A percentile compares a stretch with the other conserved stretches of the same genome.
phyloP scores from a whole-genome alignment of 2,329 filamentous ascomycete genomes.

The Coniochaeta hoffmannii region DNA sequence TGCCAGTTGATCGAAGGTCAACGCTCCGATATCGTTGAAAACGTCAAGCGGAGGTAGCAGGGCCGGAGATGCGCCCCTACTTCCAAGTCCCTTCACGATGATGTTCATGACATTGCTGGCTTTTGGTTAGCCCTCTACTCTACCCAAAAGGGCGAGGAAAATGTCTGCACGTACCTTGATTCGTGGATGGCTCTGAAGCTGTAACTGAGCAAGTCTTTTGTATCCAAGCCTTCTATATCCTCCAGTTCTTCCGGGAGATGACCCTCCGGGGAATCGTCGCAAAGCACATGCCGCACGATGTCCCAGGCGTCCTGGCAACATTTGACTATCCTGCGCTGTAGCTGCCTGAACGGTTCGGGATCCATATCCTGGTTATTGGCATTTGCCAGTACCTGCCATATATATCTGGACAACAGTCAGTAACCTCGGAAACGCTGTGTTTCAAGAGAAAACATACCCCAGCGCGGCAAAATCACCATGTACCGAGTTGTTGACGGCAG shows the following conservation, averaged over 20 bases:
- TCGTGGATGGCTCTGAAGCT: slow-evolving; percentile 95
- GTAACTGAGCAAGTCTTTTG: slow-evolving; percentile 87
- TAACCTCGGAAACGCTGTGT: background rate
- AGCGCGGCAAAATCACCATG: slow-evolving; percentile 65
- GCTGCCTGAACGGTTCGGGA: slow-evolving; percentile 24
- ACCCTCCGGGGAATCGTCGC: slow-evolving; percentile 91
- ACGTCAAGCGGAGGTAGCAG: slow-evolving; percentile 44
- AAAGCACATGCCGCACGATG: slow-evolving; percentile 69
- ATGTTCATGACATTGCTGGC: slow-evolving; percentile 62
- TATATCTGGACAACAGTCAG: slow-evolving; percentile 29
- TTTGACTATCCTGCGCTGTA: slow-evolving; percentile 50
- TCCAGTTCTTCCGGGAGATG: slow-evolving; percentile 72
- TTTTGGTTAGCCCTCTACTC: slow-evolving; percentile 14
- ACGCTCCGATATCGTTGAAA: slow-evolving; percentile 59
- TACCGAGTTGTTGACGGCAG: slow-evolving; percentile 58
- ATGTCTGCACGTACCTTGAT: slow-evolving; percentile 55
- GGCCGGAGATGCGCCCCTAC: slow-evolving; percentile 34
- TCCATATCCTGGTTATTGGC: slow-evolving; percentile 21
- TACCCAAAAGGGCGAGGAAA: slow-evolving; percentile 6
- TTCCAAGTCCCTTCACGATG: slow-evolving; percentile 42
- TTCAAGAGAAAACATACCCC: slow-evolving; percentile 29
- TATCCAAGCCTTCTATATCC: slow-evolving; percentile 62
- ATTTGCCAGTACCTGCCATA: slow-evolving; percentile 43
- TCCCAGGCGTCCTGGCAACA: slow-evolving; percentile 68
- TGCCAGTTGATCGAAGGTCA: slow-evolving; percentile 77